Percentiles rank a stretch among this genome's conserved stretches.
These are phyloP conservation scores for Neurospora sp. DNA, from an alignment of 2,329 filamentous ascomycete genomes.

Conservation along the genomic window DNA sequence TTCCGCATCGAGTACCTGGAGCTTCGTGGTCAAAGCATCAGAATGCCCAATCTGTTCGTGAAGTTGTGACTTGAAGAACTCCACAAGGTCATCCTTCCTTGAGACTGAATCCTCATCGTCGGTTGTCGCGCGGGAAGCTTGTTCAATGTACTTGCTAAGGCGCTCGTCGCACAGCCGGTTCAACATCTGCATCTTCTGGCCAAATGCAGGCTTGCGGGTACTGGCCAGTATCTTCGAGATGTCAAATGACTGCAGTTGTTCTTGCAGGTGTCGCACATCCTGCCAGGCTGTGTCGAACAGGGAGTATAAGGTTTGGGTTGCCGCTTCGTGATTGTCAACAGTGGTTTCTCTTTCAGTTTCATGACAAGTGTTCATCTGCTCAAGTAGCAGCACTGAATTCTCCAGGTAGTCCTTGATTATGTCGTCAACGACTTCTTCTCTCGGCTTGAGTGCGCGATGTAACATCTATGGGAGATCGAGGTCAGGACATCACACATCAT, in stretches of 20 bases:
- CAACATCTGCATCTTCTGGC: background rate
- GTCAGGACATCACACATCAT: background rate
- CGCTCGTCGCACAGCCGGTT: background rate
- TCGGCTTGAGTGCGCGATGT: slow-evolving; percentile 13
- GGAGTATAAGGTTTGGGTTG: background rate
- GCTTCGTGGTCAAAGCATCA: background rate
- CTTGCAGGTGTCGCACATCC: background rate
- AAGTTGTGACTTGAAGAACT: background rate
- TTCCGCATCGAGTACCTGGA: background rate
- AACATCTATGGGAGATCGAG: slow-evolving; percentile 3
- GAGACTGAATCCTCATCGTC: background rate
- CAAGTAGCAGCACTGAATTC: slow-evolving; percentile 8
- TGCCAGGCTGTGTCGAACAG: background rate
- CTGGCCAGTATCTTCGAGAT: background rate
- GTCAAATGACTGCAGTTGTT: background rate
- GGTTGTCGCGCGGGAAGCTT: background rate
- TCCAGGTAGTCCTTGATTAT: slow-evolving; percentile 10
- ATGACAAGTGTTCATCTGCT: slow-evolving; percentile 8
- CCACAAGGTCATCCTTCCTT: background rate
- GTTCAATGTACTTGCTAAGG: background rate
- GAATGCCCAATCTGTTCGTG: background rate
- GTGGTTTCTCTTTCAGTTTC: background rate
- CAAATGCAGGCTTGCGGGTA: background rate
- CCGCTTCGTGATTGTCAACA: background rate
- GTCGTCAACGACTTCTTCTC: slow-evolving; percentile 9